Evolutionary conservation across 176 grass and related monocot species (phyloP).

Genomic region (Aechmea fasciata): DNA sequence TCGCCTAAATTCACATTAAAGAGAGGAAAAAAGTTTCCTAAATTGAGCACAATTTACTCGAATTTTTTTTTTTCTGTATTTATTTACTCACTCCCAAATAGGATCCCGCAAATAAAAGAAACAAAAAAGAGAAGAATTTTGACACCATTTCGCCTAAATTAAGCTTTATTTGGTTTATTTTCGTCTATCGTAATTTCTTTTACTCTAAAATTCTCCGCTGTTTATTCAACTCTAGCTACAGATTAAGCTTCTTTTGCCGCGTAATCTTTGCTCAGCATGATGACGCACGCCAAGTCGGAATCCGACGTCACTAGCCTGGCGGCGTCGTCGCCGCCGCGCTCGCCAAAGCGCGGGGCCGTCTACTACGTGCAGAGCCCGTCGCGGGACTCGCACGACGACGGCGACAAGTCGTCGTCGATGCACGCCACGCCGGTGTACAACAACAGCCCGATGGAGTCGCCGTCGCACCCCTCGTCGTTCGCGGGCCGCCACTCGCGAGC

Average conservation of each 20-base stretch:
- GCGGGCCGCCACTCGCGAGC: slow-evolving; percentile 55
- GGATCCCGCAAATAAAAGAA: no score
- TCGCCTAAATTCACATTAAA: no score
- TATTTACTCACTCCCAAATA: no score
- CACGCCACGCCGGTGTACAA: slow-evolving; percentile 74
- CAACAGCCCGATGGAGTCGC: slow-evolving; percentile 82
- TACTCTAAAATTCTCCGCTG: background rate
- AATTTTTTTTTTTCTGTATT: no score
- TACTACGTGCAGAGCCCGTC: slow-evolving; percentile 96
- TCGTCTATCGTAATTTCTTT: background rate
- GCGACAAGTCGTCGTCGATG: slow-evolving; percentile 71
- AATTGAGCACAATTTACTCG: no score
- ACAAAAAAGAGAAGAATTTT: no score
- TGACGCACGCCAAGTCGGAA: slow-evolving; percentile 74
- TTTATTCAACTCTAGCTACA: background rate
- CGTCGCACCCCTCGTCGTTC: slow-evolving; percentile 59
- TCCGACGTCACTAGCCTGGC: slow-evolving; percentile 75
- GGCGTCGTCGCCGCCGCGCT: slow-evolving; percentile 57
- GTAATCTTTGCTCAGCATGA: slow-evolving; percentile 6
- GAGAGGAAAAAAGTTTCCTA: no score
- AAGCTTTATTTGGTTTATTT: no score
- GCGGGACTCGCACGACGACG: slow-evolving; percentile 70
- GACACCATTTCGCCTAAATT: no score
- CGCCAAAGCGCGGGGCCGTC: slow-evolving; percentile 41
- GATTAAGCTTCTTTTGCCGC: background rate